Base-by-base conservation (phyloP, 805 yeast genomes). In the Wickerhamomyces silvicola region DNA sequence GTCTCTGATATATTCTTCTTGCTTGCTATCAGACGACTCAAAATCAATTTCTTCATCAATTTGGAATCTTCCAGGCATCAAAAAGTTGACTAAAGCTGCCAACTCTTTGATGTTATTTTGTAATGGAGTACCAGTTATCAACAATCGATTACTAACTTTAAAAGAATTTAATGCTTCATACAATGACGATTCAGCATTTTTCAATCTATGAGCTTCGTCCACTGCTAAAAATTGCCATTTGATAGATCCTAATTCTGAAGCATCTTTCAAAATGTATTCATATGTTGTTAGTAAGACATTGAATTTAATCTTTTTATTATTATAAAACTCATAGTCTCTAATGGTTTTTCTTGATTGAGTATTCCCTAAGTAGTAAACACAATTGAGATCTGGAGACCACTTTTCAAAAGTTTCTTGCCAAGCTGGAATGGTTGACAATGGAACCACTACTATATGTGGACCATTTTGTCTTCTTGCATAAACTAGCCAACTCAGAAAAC, bases 391-490 rank as follows among this genome's bases (percentile, higher is more conserved):
- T 2, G 98, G 97, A 0, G 98, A 74, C 99, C 99, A 92, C 50
- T 78, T 75, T 48, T 92, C 97, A 58, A 92, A 85, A 3, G 98
- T 92, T 54, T 92, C 98, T 62, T 92, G 97, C 99, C 99, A 92
- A 0, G 98, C 95, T 3, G 97, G 96, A 34, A 92, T 78, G 0
- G 99, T 92, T 2, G 95, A 83, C 36, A 92, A 64, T 1, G 99
- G 99, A 7, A 92, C 98, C 19, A 92, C 98, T 13, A 92, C 92
- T 27, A 92, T 54, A 57, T 90, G 97, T 3, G 99, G 98, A 7
- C 99, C 99, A 58, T 88, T 84, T 54, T 92, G 98, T 59, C 95
- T 75, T 56, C 98, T 76, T 5, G 97, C 94, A 57, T 82, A 92
- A 24, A 92, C 76, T 31, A 92, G 70, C 97, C 98, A 92, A 28